Percentiles rank a stretch among this genome's conserved stretches.
These are phyloP conservation scores for Helianthus tuberosus DNA, from an alignment of 129 eudicot species.

Conservation along the genomic window DNA sequence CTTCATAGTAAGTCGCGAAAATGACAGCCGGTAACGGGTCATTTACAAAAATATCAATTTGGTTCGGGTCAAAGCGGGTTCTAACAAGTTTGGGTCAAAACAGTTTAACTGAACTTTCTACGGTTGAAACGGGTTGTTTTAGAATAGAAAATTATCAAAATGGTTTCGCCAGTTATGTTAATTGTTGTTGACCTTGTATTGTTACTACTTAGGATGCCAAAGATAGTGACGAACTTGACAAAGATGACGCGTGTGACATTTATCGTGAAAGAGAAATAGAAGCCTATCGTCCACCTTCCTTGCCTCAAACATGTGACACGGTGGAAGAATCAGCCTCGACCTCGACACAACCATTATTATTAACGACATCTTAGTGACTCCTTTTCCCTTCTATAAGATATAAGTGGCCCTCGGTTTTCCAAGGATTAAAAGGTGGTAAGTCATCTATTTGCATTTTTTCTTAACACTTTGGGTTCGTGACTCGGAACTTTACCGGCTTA, in stretches of 20 bases:
- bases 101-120: no score
- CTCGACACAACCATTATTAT: slow-evolving; percentile 46
- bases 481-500: background rate
- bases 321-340: slow-evolving; percentile 63
- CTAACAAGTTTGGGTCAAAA: background rate
- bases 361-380: background rate
- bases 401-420: background rate
- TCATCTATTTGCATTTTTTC: background rate
- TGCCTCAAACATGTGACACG: slow-evolving; percentile 34
- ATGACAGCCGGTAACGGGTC: no score
- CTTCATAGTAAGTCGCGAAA: no score
- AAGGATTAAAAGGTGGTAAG: background rate
- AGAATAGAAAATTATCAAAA: no score
- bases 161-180: no score
- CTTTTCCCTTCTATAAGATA: background rate
- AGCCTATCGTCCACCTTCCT: slow-evolving; percentile 81
- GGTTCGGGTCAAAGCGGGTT: background rate
- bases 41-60: no score
- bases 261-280: slow-evolving; percentile 49
- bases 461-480: background rate
- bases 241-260: slow-evolving; percentile 43
- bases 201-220: slow-evolving; percentile 57
- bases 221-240: slow-evolving; percentile 71
- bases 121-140: no score
- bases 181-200: background rate